These are phyloP conservation scores for Dujonia santamariae DNA, from an alignment of 1,139 yeast species.

Conservation along the genomic window DNA sequence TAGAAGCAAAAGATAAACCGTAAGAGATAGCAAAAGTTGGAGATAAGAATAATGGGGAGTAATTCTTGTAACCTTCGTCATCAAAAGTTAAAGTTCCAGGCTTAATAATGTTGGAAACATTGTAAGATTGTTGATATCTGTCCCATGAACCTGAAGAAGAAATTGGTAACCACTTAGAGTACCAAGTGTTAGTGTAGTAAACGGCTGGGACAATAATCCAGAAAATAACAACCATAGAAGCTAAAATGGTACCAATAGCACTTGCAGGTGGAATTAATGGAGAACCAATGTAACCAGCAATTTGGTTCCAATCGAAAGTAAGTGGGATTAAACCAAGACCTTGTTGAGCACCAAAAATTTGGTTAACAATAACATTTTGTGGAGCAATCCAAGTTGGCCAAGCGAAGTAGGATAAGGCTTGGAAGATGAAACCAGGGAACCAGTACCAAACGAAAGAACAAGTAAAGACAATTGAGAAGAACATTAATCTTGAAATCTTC, in stretches of 20 bases:
- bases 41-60: slow-evolving; percentile 62
- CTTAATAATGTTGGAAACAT: slow-evolving; percentile 43
- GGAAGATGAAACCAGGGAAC: slow-evolving; percentile 41
- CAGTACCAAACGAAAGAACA: slow-evolving; percentile 36
- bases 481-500: slow-evolving; percentile 36
- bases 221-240: slow-evolving; percentile 41
- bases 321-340: slow-evolving; percentile 66
- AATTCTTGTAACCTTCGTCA: slow-evolving; percentile 42
- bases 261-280: slow-evolving; percentile 69
- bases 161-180: slow-evolving; percentile 42
- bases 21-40: slow-evolving; percentile 62
- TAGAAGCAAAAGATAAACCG: slow-evolving; percentile 63
- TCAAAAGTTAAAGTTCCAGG: slow-evolving; percentile 35
- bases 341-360: slow-evolving; percentile 55
- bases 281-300: slow-evolving; percentile 55
- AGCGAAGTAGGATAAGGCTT: slow-evolving; percentile 32
- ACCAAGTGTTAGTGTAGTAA: slow-evolving; percentile 42
- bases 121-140: slow-evolving; percentile 30
- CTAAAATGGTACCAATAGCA: slow-evolving; percentile 49
- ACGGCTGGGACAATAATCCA: slow-evolving; percentile 44
- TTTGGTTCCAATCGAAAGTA: slow-evolving; percentile 41
- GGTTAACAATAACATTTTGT: slow-evolving; percentile 49
- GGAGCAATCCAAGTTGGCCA: slow-evolving; percentile 45
- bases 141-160: slow-evolving; percentile 39
- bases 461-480: slow-evolving; percentile 27